Base-by-base conservation (phyloP, 1,139 yeast genomes). In the Pichia sorboxylosa region DNA sequence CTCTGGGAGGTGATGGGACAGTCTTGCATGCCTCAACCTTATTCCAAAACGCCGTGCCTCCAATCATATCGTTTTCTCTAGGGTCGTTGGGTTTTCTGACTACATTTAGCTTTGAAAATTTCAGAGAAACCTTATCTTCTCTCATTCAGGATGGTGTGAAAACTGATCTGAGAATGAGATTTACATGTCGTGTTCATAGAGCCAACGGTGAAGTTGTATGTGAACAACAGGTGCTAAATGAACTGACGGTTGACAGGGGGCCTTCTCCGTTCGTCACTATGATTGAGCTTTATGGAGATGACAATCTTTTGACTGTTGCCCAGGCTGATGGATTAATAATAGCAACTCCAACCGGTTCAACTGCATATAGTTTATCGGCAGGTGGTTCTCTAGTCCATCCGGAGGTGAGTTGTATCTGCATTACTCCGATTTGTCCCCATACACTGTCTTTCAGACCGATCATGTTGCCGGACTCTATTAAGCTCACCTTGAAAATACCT, bases 361-460 rank as follows among this genome's bases (percentile, higher is more conserved):
- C 95, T 0, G 95, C 95, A 0, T 84, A 84, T 52, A 81, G 93
- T 1, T 60, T 84, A 24, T 78, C 92, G 26, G 94, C 95, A 0
- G 94, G 94, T 13, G 95, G 95, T 0, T 76, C 93, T 0, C 63
- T 84, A 32, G 92, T 84, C 2, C 94, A 84, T 46, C 94, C 95
- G 0, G 83, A 83, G 18, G 93, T 84, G 11, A 77, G 84, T 45
- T 93, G 94, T 7, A 80, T 84, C 27, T 75, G 85, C 37, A 84
- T 84, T 3, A 84, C 95, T 0, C 95, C 95, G 1, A 82, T 84
- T 39, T 84, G 95, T 50, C 97, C 95, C 0, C 94, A 84, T 46
- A 82, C 94, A 0, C 63, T 84, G 29, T 81, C 93, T 4, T 84
- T 84, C 57, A 64, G 95, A 44, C 95, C 95, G 1, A 80, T 84